Evolutionary conservation across 441 rosid genomes (phyloP), one percentile per base, ranked within the genome.

Genomic region (Kokia cookei): DNA sequence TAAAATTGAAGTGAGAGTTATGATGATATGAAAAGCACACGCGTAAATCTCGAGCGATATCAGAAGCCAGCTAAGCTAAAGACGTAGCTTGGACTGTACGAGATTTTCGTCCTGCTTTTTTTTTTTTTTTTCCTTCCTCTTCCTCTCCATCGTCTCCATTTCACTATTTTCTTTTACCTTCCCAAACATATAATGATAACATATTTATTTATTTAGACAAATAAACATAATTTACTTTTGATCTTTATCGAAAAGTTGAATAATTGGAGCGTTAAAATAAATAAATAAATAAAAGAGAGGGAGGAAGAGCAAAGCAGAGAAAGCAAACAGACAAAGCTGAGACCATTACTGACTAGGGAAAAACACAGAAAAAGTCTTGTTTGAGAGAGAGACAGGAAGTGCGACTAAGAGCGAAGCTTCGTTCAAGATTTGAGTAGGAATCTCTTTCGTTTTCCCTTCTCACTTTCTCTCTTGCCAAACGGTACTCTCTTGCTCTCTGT

Each of bases 381-480:
- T 13, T 67, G 35, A 2, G 2, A 12, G 60, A 45, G 40, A 35
- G n/a, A 68, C 60, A 53, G 47, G 47, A 50, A 55, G 47, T 43
- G 73, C 35, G 45, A 48, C 24, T 47, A 73, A 54, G 54, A 57
- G 67, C 68, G 79, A 78, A 65, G 75, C 78, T 75, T 75, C 77
- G 12, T 61, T 19, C 37, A 37, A 27, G 73, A 73, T 76, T 78
- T 82, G 72, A 71, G 55, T 75, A 10, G 26, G 19, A 72, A 32
- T 80, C 59, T 53, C 75, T 27, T 73, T 57, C 66, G 2, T 22
- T 72, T 78, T 42, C 64, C 40, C 15, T 57, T 29, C 51, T 69
- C 77, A 54, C 61, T 65, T 71, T 59, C 77, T 73, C 69, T 51
- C 45, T 74, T 45, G n/a, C 69, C 66, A 15, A 67, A 14, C 47